Percentiles rank a stretch among this genome's conserved stretches.
phyloP scores from a whole-genome alignment of 441 rosid genomes.

The Biscutella laevigata region DNA sequence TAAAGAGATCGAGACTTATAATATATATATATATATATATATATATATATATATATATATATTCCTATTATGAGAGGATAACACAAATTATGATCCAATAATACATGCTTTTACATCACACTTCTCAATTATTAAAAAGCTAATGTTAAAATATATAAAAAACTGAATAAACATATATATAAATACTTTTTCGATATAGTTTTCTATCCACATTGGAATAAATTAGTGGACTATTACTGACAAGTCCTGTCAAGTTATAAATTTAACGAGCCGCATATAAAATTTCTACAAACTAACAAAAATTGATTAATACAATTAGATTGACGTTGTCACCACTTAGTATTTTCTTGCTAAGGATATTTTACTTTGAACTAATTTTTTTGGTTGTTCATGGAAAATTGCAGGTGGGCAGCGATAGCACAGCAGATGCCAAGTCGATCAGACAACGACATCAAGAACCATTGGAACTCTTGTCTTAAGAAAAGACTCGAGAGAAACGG shows the following conservation, averaged over 20 bases:
- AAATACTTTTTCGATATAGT: neutral
- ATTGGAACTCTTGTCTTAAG: slow-evolving; percentile 86
- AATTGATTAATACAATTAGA: no score
- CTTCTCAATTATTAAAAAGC: neutral
- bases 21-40: no score
- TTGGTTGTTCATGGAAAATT: neutral
- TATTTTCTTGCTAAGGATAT: neutral
- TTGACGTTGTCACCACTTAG: no score
- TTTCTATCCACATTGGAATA: neutral
- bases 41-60: no score
- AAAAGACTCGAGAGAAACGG: slow-evolving; percentile 72
- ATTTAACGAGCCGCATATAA: neutral
- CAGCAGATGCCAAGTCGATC: slow-evolving; percentile 59
- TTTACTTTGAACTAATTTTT: neutral
- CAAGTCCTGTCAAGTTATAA: neutral
- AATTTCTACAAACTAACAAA: neutral
- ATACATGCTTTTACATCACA: neutral
- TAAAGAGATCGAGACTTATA: no score
- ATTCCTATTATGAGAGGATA: neutral
- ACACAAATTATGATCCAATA: no score
- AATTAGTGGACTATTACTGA: neutral
- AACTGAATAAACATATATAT: neutral
- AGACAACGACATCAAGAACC: slow-evolving; percentile 86
- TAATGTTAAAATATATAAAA: neutral
- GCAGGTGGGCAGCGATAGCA: slow-evolving; percentile 28